A percentile compares a stretch with the other conserved stretches of the same genome.
These are phyloP conservation scores for Pterulicium gracile DNA, from an alignment of 1,284 basidiomycete genomes.

Conservation along the genomic window DNA sequence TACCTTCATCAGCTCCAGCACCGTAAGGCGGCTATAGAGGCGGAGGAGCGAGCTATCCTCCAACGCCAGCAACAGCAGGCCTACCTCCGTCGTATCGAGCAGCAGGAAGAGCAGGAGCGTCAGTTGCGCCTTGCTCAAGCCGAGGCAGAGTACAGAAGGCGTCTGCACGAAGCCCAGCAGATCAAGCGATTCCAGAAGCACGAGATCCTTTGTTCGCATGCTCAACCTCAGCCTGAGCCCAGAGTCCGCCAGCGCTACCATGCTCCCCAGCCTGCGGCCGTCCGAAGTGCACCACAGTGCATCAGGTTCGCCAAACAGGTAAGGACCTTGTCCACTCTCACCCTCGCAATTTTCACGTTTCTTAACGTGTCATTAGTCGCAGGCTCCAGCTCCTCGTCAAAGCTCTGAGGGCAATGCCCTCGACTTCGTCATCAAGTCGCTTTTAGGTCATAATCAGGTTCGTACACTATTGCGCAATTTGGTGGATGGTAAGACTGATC, in stretches of 20 bases:
- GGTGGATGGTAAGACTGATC: background rate
- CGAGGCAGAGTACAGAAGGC: background rate
- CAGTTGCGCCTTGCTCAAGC: background rate
- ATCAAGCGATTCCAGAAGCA: background rate
- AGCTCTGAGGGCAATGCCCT: background rate
- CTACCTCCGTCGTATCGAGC: background rate
- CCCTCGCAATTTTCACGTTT: no score
- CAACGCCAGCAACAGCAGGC: background rate
- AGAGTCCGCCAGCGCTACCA: no score
- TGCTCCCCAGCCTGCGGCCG: no score
- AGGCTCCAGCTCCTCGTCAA: background rate
- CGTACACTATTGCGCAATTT: background rate
- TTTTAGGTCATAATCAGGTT: background rate
- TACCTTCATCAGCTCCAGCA: background rate
- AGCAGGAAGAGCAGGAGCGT: background rate
- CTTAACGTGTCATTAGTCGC: background rate
- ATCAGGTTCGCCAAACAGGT: no score
- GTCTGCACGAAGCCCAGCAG: background rate
- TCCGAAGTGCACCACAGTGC: no score
- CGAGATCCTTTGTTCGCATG: background rate
- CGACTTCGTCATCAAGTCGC: background rate
- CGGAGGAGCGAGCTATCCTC: background rate
- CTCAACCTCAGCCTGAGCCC: background rate
- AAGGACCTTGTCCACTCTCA: no score
- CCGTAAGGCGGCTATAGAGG: background rate